Evolutionary conservation across 1,284 basidiomycete species (phyloP).

Genomic region (Ustilago hordei): DNA sequence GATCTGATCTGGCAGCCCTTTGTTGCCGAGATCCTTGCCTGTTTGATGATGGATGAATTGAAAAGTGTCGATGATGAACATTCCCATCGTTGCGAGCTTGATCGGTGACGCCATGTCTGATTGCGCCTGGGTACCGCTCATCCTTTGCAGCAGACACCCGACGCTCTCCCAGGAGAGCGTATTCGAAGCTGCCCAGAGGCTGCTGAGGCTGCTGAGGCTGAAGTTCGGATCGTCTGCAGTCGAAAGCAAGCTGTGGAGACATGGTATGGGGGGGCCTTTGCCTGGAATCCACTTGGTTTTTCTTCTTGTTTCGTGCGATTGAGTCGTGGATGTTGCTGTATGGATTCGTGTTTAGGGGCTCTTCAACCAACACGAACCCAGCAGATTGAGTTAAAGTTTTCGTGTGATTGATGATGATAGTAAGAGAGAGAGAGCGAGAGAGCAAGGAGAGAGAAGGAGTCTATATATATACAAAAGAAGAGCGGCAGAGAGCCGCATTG

Average conservation of each 20-base stretch:
- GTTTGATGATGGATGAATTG: slow-evolving; percentile 32
- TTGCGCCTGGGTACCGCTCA: not conserved
- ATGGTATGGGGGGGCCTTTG: not conserved
- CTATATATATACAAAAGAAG: no score
- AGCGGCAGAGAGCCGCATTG: no score
- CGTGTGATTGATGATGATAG: no score
- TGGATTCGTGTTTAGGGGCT: slow-evolving; percentile 33
- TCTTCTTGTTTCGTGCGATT: not conserved
- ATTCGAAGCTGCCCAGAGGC: not conserved
- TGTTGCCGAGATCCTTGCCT: slow-evolving; percentile 37
- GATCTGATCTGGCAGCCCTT: slow-evolving; percentile 74
- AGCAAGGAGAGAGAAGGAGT: no score
- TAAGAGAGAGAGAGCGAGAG: no score
- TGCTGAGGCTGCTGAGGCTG: not conserved
- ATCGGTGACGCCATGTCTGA: slow-evolving; percentile 16
- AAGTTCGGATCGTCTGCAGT: not conserved
- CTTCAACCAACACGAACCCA: slow-evolving; percentile 45
- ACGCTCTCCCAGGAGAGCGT: not conserved
- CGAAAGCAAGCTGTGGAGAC: not conserved
- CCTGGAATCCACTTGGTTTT: not conserved
- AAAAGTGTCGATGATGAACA: slow-evolving; percentile 61
- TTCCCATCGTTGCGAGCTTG: slow-evolving; percentile 49
- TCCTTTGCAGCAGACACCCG: not conserved
- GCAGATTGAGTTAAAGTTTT: no score
- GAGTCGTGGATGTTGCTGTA: not conserved